Conservation (phyloP, 345 rosid genomes). For the Gossypium australe region DNA sequence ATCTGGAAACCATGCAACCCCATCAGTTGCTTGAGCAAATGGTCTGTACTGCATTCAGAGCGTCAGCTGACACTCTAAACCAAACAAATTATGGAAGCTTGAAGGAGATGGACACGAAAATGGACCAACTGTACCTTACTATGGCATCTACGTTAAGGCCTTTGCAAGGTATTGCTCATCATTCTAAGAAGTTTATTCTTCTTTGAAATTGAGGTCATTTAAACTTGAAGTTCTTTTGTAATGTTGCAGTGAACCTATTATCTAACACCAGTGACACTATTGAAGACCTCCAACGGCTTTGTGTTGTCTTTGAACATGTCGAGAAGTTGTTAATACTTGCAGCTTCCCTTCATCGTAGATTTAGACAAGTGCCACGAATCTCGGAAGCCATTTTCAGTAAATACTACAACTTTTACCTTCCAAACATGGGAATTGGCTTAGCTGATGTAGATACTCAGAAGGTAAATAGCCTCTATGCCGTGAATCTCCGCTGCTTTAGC, state of each 20-base stretch:
- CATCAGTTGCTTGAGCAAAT: slow-evolving; percentile 94
- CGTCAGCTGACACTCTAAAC: slow-evolving; percentile 83
- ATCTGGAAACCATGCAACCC: slow-evolving; percentile 86
- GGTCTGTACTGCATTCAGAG: slow-evolving; percentile 92
- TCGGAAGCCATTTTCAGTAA: slow-evolving; percentile 68
- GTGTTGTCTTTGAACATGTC: slow-evolving; percentile 60
- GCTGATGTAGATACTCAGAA: slow-evolving; percentile 26
- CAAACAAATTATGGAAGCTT: slow-evolving; percentile 65
- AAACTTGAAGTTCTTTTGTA: slow-evolving; percentile 2
- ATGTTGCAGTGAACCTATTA: slow-evolving; percentile 51
- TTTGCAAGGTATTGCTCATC: slow-evolving; percentile 49
- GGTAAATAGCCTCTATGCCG: slow-evolving; percentile 27
- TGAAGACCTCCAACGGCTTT: slow-evolving; percentile 60
- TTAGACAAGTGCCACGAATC: slow-evolving; percentile 61
- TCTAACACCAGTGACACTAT: slow-evolving; percentile 44
- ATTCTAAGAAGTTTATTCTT: slow-evolving; percentile 1
- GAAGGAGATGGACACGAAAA: slow-evolving; percentile 60
- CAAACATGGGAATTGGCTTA: slow-evolving; percentile 54
- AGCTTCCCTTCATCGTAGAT: slow-evolving; percentile 83
- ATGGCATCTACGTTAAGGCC: slow-evolving; percentile 52
- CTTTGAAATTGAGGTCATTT: not conserved
- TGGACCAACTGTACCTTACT: slow-evolving; percentile 71
- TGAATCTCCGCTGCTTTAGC: not conserved
- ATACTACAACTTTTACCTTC: slow-evolving; percentile 51
- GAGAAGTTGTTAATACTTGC: slow-evolving; percentile 77